phyloP scores from a whole-genome alignment of 2,329 filamentous ascomycete genomes.

The Phialocephala subalpina region DNA sequence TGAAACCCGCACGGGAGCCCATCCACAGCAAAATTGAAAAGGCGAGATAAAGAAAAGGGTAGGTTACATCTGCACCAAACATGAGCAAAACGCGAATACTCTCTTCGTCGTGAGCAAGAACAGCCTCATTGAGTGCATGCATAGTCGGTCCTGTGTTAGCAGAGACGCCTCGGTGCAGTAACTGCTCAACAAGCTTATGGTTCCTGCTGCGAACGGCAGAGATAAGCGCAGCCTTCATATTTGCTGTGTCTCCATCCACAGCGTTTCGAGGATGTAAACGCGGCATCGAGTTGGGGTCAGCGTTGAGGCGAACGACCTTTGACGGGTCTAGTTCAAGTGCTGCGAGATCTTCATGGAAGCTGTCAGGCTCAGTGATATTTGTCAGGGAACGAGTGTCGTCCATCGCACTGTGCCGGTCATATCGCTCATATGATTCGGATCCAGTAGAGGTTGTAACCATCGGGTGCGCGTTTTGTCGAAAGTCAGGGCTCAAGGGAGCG shows the following conservation, averaged over 20 bases:
- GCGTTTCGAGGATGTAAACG: constrained; percentile 58
- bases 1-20: no score
- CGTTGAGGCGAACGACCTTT: constrained; percentile 58
- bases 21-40: no score
- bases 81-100: constrained; percentile 62
- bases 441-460: constrained; percentile 7
- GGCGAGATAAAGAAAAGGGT: no score
- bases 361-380: constrained; percentile 45
- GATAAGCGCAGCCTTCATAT: constrained; percentile 57
- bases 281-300: constrained; percentile 59
- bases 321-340: constrained; percentile 51
- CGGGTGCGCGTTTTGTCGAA: constrained; percentile 3
- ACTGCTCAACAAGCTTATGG: constrained; percentile 62
- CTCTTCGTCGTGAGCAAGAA: constrained; percentile 59
- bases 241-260: constrained; percentile 51
- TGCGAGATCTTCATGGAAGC: constrained; percentile 47
- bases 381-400: constrained; percentile 41
- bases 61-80: constrained; percentile 57
- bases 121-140: constrained; percentile 60
- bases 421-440: constrained; percentile 24
- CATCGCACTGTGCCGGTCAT: constrained; percentile 31
- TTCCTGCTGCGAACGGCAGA: constrained; percentile 64
- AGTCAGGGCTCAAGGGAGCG: constrained; percentile 14
- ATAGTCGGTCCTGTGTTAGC: constrained; percentile 56
- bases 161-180: constrained; percentile 64